Conservation (phyloP, 2,329 filamentous ascomycete genomes). For the Colletotrichum scovillei region DNA sequence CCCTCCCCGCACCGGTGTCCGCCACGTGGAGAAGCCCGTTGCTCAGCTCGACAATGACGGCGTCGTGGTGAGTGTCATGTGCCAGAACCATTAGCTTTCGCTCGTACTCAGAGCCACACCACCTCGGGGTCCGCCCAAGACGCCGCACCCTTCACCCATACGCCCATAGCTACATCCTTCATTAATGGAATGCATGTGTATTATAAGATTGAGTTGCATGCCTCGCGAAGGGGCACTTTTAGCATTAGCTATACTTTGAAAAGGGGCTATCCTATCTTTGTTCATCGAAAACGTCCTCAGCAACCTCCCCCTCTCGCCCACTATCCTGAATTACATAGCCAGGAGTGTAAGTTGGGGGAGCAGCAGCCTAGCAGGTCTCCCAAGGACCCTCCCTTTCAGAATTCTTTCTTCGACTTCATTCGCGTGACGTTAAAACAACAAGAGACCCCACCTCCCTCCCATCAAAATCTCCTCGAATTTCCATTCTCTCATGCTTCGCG, state of each 20-base stretch:
- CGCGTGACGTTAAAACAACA: conserved; percentile 11
- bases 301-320: background rate
- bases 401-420: conserved; percentile 17
- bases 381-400: background rate
- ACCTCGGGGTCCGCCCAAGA: background rate
- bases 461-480: background rate
- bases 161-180: background rate
- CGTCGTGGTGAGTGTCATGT: background rate
- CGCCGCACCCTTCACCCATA: background rate
- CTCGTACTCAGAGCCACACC: background rate
- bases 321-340: conserved; percentile 19
- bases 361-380: background rate
- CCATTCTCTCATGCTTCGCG: conserved; percentile 28
- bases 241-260: conserved; percentile 26
- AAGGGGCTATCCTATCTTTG: conserved; percentile 17
- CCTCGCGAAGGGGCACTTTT: conserved; percentile 14
- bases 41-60: background rate
- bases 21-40: background rate
- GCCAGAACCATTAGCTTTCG: background rate
- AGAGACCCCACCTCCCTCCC: background rate
- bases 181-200: no score
- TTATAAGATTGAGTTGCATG: background rate
- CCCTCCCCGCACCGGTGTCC: background rate
- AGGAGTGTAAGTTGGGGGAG: background rate
- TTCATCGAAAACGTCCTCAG: background rate